A percentile compares a stretch with the other conserved stretches of the same genome.
These are phyloP conservation scores for Fremontodendron californicum DNA, from an alignment of 345 rosid species.

Conservation along the genomic window DNA sequence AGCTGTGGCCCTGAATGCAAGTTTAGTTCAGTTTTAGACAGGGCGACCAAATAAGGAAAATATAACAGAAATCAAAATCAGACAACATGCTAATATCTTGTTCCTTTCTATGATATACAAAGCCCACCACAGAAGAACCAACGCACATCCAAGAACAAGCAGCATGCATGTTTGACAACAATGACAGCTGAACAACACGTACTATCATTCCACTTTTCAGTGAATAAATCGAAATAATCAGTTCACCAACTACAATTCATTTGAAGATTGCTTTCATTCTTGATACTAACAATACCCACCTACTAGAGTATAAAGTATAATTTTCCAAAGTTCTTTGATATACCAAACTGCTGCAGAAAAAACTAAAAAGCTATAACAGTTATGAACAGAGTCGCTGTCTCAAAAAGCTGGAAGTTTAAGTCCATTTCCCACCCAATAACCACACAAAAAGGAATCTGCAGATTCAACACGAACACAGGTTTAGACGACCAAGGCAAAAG, in stretches of 20 bases:
- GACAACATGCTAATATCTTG: slow-evolving; percentile 17
- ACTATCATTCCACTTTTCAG: slow-evolving; percentile 65
- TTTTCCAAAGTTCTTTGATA: background rate
- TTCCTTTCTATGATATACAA: slow-evolving; percentile 51
- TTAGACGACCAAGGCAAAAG: background rate
- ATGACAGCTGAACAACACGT: slow-evolving; percentile 84
- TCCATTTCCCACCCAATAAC: slow-evolving; percentile 69
- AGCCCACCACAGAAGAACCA: slow-evolving; percentile 91
- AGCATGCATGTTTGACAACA: slow-evolving; percentile 91
- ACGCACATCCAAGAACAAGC: slow-evolving; percentile 92
- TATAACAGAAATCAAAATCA: background rate
- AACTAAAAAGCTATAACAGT: slow-evolving; percentile 48
- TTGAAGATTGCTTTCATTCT: background rate
- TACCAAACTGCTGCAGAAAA: slow-evolving; percentile 48
- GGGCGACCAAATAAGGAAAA: background rate
- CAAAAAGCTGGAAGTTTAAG: slow-evolving; percentile 46
- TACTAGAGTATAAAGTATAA: background rate
- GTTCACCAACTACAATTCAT: slow-evolving; percentile 65
- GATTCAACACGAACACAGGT: background rate
- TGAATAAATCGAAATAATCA: slow-evolving; percentile 82
- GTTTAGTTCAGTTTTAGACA: slow-evolving; percentile 30
- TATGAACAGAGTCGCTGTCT: slow-evolving; percentile 44
- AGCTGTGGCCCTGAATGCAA: slow-evolving; percentile 64
- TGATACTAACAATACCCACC: background rate
- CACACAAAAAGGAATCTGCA: slow-evolving; percentile 49